Evolutionary conservation across 176 grass and related monocot species (phyloP), one percentile per base, ranked within the genome.

Genomic region (Raddia distichophylla): DNA sequence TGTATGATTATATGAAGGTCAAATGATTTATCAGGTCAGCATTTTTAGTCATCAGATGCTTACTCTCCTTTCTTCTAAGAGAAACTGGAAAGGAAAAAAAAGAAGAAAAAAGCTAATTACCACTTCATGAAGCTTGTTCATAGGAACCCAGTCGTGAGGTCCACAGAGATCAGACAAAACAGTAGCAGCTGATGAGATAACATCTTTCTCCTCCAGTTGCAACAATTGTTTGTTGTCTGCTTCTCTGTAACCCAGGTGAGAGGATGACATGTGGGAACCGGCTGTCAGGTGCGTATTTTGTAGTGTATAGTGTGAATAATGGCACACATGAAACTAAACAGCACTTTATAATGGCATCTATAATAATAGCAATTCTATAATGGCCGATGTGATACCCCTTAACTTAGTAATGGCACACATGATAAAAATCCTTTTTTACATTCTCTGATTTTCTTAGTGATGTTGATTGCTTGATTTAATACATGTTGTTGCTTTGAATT

Each of bases 161-260:
- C 85, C 87, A 80, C 91, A 92, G 42, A 94, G 80, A 89, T 92
- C 87, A 84, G 85, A 80, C 46, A 94, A 71, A 65, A 97, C 81
- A 51, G 83, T 90, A 71, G 89, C 85, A 64, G 91, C 72, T 60
- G 87, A 97, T 70, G 89, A 97, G 55, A 92, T 85, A 77, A 94
- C 85, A 82, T 97, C 94, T 90, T 92, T 94, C 87, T 97, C 89
- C 92, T 97, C 94, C 81, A 97, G 86, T 53, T 82, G 85, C 77
- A 97, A 87, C 48, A 97, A 74, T 78, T 86, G 76, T 50, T 87
- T 71, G 80, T 94, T 81, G 79, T 97, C 94, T 82, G 83, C 85
- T 80, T 97, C 89, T 70, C 82, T 91, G 82, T 88, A 76, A 75
- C 59, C 60, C 72, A n/a, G n/a, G n/a, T n/a, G n/a, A n/a, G n/a